Base-by-base conservation (phyloP, 371 early-diverging fungal species). In the Apophysomyces sp. region DNA sequence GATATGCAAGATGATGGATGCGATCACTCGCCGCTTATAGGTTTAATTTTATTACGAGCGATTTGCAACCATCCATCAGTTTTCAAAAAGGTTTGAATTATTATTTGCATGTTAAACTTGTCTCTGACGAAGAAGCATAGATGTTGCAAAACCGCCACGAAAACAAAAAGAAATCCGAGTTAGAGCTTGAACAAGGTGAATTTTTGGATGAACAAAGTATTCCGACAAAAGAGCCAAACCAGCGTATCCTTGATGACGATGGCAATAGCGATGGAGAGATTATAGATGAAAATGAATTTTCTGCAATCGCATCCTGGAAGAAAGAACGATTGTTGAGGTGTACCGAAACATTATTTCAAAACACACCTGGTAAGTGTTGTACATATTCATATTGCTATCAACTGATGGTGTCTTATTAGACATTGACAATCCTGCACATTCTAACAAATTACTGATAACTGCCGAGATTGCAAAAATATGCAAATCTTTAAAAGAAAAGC, bases 61-160 rank as follows among this genome's bases (percentile, higher is more conserved):
- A 78, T 91, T 2, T 91, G 92, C 66, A 91, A 90, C 52, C 92
- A 92, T 67, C 93, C 92, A 1, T 72, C 80, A 2, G 76, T 87
- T 2, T 81, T 84, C n/a, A 39, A 63, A 53, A 67, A 72, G 57
- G 86, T 81, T 16, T 27, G 11, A 30, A 6, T 28, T 36, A 18
- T 44, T 34, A n/a, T 11, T 13, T 5, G n/a, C n/a, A n/a, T n/a
- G n/a, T n/a, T 11, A 37, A 9, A 37, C n/a, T 2, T n/a, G 11
- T 11, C 37, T 3, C 16, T 44, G 11, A 44, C 21, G 21, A 21
- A 4, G 11, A 21, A 21, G 4, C 4, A 30, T 37, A 44, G 49
- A 44, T 44, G 49, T 26, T 67, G 31, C 54, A 36, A 29, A 59
- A 51, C 31, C 34, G 63, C 54, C 21, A 18, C 4, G 37, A 36